Evolutionary conservation across 352 stramenopile genomes (phyloP).

Genomic region (Pythium oligandrum): DNA sequence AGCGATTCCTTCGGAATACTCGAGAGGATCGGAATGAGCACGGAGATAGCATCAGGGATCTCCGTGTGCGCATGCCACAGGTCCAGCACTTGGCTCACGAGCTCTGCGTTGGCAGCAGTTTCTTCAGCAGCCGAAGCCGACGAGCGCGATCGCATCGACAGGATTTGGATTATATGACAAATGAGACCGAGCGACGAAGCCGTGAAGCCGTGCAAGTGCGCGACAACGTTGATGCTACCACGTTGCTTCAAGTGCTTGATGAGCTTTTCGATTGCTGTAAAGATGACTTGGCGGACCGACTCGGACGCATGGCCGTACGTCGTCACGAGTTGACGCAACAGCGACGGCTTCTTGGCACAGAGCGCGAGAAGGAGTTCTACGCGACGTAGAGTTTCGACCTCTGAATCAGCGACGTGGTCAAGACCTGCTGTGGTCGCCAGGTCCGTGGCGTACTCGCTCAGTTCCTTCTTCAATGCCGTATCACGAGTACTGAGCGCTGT

Average conservation of each 20-base stretch:
- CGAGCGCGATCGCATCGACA: conserved; percentile 33
- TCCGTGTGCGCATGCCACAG: conserved; percentile 56
- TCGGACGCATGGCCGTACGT: conserved; percentile 59
- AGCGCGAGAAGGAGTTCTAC: conserved; percentile 69
- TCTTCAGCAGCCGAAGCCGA: conserved; percentile 24
- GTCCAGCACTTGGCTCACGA: conserved; percentile 58
- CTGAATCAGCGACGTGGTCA: conserved; percentile 26
- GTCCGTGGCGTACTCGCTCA: conserved; percentile 36
- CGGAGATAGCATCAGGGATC: conserved; percentile 54
- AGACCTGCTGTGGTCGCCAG: conserved; percentile 13
- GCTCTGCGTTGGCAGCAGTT: conserved; percentile 29
- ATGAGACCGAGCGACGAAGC: conserved; percentile 57
- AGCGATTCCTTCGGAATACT: conserved; percentile 49
- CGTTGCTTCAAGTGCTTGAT: conserved; percentile 81
- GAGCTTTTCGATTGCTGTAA: conserved; percentile 78
- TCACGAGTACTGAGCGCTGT: background rate
- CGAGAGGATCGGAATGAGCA: conserved; percentile 65
- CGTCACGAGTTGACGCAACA: conserved; percentile 52
- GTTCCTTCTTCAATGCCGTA: conserved; percentile 17
- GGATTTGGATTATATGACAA: conserved; percentile 73
- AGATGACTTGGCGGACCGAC: conserved; percentile 60
- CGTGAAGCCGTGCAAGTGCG: conserved; percentile 62
- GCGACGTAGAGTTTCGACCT: conserved; percentile 57
- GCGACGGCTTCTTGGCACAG: conserved; percentile 68
- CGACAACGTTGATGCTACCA: conserved; percentile 51